Evolutionary conservation across 1,284 basidiomycete species (phyloP).

Genomic region (Tremellales sp.): DNA sequence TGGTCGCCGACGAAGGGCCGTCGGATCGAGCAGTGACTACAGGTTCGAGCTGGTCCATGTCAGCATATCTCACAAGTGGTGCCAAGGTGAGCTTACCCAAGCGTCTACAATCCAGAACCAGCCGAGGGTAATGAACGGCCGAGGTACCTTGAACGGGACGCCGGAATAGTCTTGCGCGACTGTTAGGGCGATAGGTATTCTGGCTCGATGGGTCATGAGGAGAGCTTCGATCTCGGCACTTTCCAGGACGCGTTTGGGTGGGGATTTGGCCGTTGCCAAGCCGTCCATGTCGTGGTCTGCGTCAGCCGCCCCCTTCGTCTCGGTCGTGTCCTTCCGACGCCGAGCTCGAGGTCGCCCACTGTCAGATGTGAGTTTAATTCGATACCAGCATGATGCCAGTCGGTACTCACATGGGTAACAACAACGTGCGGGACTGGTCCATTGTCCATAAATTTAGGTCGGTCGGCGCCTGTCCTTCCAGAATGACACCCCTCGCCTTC

Average conservation of each 20-base stretch:
- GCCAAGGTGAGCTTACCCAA: conserved; percentile 28
- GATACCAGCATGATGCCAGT: too few species aligned
- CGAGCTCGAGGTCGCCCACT: too few species aligned
- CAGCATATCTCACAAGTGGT: not conserved
- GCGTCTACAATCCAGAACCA: conserved; percentile 47
- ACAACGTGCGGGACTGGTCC: conserved; percentile 29
- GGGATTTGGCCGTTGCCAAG: conserved; percentile 1
- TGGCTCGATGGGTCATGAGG: conserved; percentile 33
- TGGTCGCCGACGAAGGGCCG: too few species aligned
- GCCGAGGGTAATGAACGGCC: conserved; percentile 39
- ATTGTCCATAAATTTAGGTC: conserved; percentile 28
- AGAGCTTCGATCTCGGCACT: conserved; percentile 32
- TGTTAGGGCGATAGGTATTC: conserved; percentile 37
- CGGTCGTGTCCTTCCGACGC: too few species aligned
- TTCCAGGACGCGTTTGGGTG: conserved; percentile 5
- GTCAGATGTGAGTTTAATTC: not conserved
- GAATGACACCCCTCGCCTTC: conserved; percentile 37
- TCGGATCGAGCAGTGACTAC: conserved; percentile 12
- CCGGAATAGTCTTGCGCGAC: conserved; percentile 34
- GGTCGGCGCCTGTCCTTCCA: conserved; percentile 31
- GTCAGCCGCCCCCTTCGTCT: too few species aligned
- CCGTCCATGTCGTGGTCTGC: not conserved
- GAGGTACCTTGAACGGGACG: conserved; percentile 36
- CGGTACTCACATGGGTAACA: conserved; percentile 29
- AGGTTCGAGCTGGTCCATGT: conserved; percentile 35